Evolutionary conservation across 306 rosid genomes (phyloP).

Genomic region (Adenanthera pavonina): DNA sequence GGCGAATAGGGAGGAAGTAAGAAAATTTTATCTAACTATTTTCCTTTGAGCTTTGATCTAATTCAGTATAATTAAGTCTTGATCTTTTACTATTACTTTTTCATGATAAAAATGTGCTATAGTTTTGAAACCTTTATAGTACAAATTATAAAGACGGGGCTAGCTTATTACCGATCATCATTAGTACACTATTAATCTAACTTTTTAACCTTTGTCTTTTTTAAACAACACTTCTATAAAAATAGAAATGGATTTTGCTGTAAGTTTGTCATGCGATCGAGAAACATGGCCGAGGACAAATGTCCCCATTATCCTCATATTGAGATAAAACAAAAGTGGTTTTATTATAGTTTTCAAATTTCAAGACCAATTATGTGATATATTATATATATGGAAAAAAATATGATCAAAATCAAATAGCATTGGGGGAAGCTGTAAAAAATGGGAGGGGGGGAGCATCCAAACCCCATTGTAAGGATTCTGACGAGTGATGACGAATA

Average conservation of each 20-base stretch:
- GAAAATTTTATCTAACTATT: not conserved
- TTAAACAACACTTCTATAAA: not conserved
- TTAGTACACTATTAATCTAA: not conserved
- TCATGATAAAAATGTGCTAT: not conserved
- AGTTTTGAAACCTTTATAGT: no score
- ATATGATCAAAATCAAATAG: not conserved
- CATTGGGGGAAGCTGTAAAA: not conserved
- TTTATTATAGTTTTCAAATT: not conserved
- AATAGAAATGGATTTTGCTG: not conserved
- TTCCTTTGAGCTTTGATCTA: not conserved
- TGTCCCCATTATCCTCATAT: not conserved
- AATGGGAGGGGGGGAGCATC: not conserved
- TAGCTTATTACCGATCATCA: not conserved
- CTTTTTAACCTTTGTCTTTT: not conserved
- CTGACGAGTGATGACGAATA: slow-evolving; percentile 23
- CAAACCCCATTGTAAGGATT: slow-evolving; percentile 25
- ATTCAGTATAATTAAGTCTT: not conserved
- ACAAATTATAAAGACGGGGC: no score
- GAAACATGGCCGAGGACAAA: not conserved
- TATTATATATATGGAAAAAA: not conserved
- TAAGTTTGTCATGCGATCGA: not conserved
- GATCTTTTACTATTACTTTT: not conserved
- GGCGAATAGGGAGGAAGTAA: not conserved
- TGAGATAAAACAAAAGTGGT: not conserved
- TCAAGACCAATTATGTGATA: not conserved